Evolutionary conservation across 1,284 basidiomycete species (phyloP), one percentile per base, ranked within the genome.

Genomic region (Pyrrhoderma noxium): DNA sequence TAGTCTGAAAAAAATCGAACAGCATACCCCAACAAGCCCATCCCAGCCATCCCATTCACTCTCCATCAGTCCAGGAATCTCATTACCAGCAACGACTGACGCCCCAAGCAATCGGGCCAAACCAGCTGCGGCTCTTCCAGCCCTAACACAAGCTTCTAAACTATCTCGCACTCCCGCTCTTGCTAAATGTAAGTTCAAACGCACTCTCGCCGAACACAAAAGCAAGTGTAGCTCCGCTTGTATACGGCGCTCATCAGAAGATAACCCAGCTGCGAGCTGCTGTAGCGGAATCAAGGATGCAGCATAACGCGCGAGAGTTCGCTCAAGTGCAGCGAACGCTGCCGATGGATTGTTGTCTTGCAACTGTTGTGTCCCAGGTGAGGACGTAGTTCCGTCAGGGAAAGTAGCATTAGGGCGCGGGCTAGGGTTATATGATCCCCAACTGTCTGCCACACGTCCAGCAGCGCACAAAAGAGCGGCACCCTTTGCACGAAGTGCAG

Each of bases 21-120:
- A 22, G 38, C 21, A 18, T 40, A 18, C 38, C 4, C 38, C 38
- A 18, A 22, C 38, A 8, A 40, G 38, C 14, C 38, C 38, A 22
- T 22, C 21, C 36, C 3, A 47, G 23, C 14, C 40, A 39, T 27
- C 38, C 38, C 38, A 9, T 9, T n/a, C 13, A 69, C 83, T 58
- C 68, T 87, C 84, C 52, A 80, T 82, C 56, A 87, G 71, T 57
- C 86, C 76, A 19, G 85, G 85, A 67, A 88, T 85, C 27, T 88
- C 71, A 62, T 77, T 82, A 38, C 75, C 73, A 55, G 76, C 83
- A 60, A 86, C 54, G 16, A 43, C 83, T 59, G 74, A 65, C 35
- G 85, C 82, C 22, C 71, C 64, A 52, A 85, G 70, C 55, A 77
- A 75, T 60, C 80, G 80, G 59, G 80, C 73, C 58, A 86, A 67